Evolutionary conservation across 768 basidiomycete species (phyloP), one percentile per base, ranked within the genome.

Genomic region (Kwoniella newhampshirensis): DNA sequence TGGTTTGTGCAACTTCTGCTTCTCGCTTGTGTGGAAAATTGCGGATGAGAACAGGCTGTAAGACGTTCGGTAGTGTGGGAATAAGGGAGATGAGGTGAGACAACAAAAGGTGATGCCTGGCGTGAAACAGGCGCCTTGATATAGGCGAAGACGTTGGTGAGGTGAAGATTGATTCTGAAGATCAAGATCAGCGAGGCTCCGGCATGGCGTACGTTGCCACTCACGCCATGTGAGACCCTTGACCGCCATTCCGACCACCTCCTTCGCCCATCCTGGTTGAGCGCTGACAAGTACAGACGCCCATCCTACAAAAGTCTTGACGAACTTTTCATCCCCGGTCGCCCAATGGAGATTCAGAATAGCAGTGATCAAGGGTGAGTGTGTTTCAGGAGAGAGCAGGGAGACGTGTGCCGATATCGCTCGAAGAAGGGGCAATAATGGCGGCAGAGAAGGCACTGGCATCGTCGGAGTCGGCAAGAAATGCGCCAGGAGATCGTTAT

Each of bases 21-120:
- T 94, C 91, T 27, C 93, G 84, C 74, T 98, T 97, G 74, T 96
- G 90, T 7, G 96, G 96, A 70, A 97, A 98, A 71, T 87, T 81
- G 46, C 84, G 85, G 51, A 87, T 81, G 17, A 99, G 83, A 21
- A 93, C 82, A 1, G 92, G 90, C 55, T 88, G 85, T 3, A 99
- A 80, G 1, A 91, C 87, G 1, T 88, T 86, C 0, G 91, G 86
- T 0, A 97, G 80, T 0, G 94, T 98, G 21, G 96, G 96, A 26
- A 99, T 86, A 45, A 98, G 84, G 2, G 86, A 83, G 25, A 97
- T 79, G n/a, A 98, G 80, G 68, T 91, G 87, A 11, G 82, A 82
- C n/a, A 98, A 82, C 42, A 98, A 85, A 61, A 82, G 80, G 68
- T 98, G 96, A 25, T 91, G 78, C 23, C 94, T 85, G 49, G 89